Base-by-base conservation (phyloP, 768 basidiomycete species). In the Hydnomerulius pinastri region DNA sequence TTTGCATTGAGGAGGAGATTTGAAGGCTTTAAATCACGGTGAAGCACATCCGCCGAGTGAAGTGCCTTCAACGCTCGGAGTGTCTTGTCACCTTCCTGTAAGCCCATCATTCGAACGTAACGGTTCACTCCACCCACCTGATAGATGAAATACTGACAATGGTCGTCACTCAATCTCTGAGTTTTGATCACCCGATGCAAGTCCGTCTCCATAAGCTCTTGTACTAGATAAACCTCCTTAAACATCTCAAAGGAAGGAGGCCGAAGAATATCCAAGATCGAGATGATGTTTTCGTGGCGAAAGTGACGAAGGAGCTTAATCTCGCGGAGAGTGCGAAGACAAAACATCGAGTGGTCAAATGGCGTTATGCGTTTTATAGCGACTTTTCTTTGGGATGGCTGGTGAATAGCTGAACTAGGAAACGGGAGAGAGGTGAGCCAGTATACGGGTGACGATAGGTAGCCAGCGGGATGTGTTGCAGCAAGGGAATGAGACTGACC, bases 101-200 rank as follows among this genome's bases (percentile, higher is more conserved):
- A 58, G 51, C 29, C n/a, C 10, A 29, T 23, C 6, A 30, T 15
- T 36, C 36, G 28, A 46, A 21, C 38, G 33, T 23, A 36, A 33
- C 25, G 38, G 21, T 18, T 35, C 47, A 58, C 36, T 41, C 32
- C 50, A 66, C 73, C 43, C 54, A 84, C 86, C 78, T 98, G 96
- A 68, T 99, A 99, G 57, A 96, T 86, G 65, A 99, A 98, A 69
- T 99, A 99, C 70, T 98, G 93, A 59, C 85, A 87, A 65, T 98
- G 95, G 64, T 98, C 94, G 65, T 98, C 96, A 50, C 87, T 89
- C 35, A 99, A 77, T 51, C 90, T 83, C 70, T 98, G 96, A 0
- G 97, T 96, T 21, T 92, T 80, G 60, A 99, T 98, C 40, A 99
- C 97, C 47, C 96, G 86, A 66, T 98, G 94, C 58, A 98, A 74